phyloP scores from a whole-genome alignment of 2,329 filamentous ascomycete species.

The Tolypocladium inflatum region DNA sequence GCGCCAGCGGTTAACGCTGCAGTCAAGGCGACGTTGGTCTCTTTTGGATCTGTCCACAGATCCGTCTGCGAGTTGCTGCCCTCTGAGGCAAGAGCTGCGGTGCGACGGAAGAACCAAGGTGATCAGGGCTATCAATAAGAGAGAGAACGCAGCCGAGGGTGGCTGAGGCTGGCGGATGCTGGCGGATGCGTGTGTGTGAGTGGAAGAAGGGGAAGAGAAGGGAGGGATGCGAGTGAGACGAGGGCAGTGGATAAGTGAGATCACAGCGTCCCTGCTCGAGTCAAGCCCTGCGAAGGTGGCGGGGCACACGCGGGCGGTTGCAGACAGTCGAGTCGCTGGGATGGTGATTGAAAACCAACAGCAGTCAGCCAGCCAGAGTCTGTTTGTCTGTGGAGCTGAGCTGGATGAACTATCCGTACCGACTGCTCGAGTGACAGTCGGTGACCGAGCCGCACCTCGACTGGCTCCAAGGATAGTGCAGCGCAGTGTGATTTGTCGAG shows the following conservation, averaged over 20 bases:
- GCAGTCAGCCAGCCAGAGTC: background rate
- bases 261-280: slow-evolving; percentile 1
- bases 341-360: background rate
- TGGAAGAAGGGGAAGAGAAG: background rate
- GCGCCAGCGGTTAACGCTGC: background rate
- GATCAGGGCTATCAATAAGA: background rate
- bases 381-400: background rate
- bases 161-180: background rate
- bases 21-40: background rate
- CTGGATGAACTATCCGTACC: background rate
- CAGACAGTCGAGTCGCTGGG: background rate
- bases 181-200: background rate
- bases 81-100: background rate
- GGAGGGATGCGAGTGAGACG: background rate
- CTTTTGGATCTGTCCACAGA: background rate
- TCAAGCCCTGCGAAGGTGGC: slow-evolving; percentile 2
- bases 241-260: slow-evolving; percentile 1
- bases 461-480: background rate
- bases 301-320: background rate
- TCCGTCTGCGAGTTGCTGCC: background rate
- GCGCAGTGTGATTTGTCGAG: background rate
- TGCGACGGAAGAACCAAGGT: slow-evolving; percentile 3
- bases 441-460: background rate
- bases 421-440: background rate
- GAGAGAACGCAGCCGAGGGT: background rate